Evolutionary conservation across 176 grass and related monocot genomes (phyloP).

Genomic region (Aechmea fasciata): DNA sequence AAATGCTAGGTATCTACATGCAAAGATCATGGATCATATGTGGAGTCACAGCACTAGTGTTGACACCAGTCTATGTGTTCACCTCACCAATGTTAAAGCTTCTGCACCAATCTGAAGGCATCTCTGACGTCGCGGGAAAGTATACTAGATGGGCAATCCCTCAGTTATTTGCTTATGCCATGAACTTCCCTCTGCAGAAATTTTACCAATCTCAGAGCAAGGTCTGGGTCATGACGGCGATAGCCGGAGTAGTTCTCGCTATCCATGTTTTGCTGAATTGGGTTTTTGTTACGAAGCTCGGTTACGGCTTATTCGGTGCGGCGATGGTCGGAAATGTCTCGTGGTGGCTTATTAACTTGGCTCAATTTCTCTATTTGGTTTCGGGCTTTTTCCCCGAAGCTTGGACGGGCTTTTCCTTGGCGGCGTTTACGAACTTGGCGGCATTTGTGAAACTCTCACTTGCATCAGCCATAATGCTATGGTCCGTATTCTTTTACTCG

Average conservation of each 20-base stretch:
- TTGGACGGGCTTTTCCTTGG: conserved; percentile 36
- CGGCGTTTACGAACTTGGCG: conserved; percentile 34
- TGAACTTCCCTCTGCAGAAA: conserved; percentile 70
- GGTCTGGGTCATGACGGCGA: conserved; percentile 47
- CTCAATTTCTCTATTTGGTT: conserved; percentile 38
- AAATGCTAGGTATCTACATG: conserved; percentile 53
- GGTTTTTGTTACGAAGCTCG: conserved; percentile 31
- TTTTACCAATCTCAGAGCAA: conserved; percentile 65
- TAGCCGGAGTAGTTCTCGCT: conserved; percentile 39
- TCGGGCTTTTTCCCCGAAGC: conserved; percentile 39
- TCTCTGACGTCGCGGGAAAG: conserved; percentile 27
- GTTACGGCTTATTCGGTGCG: conserved; percentile 30
- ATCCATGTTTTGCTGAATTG: conserved; percentile 46
- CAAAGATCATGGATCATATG: conserved; percentile 58
- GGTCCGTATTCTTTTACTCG: conserved; percentile 10
- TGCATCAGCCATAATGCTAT: conserved; percentile 62
- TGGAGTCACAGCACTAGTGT: conserved; percentile 8
- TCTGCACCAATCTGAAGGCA: conserved; percentile 31
- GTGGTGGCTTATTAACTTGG: conserved; percentile 38
- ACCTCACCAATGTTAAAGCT: conserved; percentile 27
- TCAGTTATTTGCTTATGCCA: conserved; percentile 51
- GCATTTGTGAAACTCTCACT: conserved; percentile 51
- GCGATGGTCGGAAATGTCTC: conserved; percentile 42
- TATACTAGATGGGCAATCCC: conserved; percentile 37
- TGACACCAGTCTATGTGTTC: conserved; percentile 43